These are phyloP conservation scores for Dactylellina leptospora DNA, from an alignment of 2,329 filamentous ascomycete genomes.

Conservation along the genomic window DNA sequence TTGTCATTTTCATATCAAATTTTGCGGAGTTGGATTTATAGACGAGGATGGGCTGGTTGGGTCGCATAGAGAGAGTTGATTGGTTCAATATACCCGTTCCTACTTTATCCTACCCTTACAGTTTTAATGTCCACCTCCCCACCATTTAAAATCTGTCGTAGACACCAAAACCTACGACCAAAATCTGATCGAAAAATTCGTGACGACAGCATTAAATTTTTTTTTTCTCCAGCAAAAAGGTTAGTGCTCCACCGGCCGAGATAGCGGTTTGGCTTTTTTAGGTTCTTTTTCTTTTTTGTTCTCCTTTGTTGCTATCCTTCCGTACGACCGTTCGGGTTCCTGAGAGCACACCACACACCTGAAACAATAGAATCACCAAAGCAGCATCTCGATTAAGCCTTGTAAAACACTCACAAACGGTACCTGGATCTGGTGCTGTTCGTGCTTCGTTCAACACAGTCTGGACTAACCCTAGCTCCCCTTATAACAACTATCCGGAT, in stretches of 20 bases:
- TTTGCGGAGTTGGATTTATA: slow-evolving; percentile 54
- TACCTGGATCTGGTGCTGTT: slow-evolving; percentile 51
- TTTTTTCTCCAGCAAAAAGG: neutral
- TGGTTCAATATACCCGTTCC: slow-evolving; percentile 54
- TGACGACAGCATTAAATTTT: slow-evolving; percentile 1
- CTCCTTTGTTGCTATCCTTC: slow-evolving; percentile 9
- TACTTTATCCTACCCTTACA: slow-evolving; percentile 54
- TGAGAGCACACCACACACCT: slow-evolving; percentile 22
- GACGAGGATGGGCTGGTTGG: slow-evolving; percentile 54
- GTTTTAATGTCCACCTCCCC: slow-evolving; percentile 54
- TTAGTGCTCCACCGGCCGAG: neutral
- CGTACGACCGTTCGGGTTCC: slow-evolving; percentile 49
- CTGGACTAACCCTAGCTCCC: slow-evolving; percentile 41
- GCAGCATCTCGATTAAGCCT: slow-evolving; percentile 38
- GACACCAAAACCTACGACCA: slow-evolving; percentile 25
- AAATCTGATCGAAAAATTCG: slow-evolving; percentile 10
- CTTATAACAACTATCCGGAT: slow-evolving; percentile 43
- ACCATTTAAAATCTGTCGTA: slow-evolving; percentile 42
- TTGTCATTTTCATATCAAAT: slow-evolving; percentile 53
- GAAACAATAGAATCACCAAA: slow-evolving; percentile 47
- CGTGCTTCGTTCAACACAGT: slow-evolving; percentile 34
- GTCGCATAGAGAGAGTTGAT: slow-evolving; percentile 54
- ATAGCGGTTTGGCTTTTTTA: slow-evolving; percentile 7
- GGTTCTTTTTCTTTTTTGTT: slow-evolving; percentile 30
- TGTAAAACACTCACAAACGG: slow-evolving; percentile 50